Evolutionary conservation across 2,329 filamentous ascomycete species (phyloP).

Genomic region (Xylaria sp.): DNA sequence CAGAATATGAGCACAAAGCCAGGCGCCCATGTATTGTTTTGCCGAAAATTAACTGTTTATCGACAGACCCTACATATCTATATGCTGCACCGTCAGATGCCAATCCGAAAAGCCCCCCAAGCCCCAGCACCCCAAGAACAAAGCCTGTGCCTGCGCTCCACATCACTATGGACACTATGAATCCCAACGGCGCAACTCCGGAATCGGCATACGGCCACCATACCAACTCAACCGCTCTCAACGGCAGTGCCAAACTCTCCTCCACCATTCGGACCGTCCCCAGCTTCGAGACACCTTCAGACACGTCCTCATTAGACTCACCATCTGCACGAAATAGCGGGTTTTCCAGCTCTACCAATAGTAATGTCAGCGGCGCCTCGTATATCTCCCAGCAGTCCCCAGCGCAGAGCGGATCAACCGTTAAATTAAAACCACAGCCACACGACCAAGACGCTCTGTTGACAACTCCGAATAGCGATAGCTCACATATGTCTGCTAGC

Average conservation of each 20-base stretch:
- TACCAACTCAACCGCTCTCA: constrained; percentile 20
- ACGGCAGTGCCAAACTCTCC: constrained; percentile 39
- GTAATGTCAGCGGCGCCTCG: constrained; percentile 54
- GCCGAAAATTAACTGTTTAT: constrained; percentile 21
- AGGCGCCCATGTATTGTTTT: constrained; percentile 9
- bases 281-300: constrained; percentile 54
- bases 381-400: constrained; percentile 41
- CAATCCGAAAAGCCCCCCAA: constrained; percentile 13
- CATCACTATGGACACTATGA: constrained; percentile 27
- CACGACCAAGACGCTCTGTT: constrained; percentile 21
- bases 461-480: constrained; percentile 16
- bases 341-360: constrained; percentile 60
- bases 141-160: constrained; percentile 28
- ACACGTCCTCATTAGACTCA: constrained; percentile 43
- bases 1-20: constrained; percentile 22
- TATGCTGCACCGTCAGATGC: constrained; percentile 27
- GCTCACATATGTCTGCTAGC: constrained; percentile 31
- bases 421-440: constrained; percentile 36
- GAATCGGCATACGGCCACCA: constrained; percentile 29
- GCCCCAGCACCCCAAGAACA: constrained; percentile 11
- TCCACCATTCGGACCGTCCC: constrained; percentile 61
- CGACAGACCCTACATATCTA: constrained; percentile 24
- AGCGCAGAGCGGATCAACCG: constrained; percentile 37
- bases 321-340: constrained; percentile 50
- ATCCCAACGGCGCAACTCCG: constrained; percentile 27